Base-by-base conservation (phyloP, 2,329 filamentous ascomycete genomes). In the Dactylellina leptospora region DNA sequence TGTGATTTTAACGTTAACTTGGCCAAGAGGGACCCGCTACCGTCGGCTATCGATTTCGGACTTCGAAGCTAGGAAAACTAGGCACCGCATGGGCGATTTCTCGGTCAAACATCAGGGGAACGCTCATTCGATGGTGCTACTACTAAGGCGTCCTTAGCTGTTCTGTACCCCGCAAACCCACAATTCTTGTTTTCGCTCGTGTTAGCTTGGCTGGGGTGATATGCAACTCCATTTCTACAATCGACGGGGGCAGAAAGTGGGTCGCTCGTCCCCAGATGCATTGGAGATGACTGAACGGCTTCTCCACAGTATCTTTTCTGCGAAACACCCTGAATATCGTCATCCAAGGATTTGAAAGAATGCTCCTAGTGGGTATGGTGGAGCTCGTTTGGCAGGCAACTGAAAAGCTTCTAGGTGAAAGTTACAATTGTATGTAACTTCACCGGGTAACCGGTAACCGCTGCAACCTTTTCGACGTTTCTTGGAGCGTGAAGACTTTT, bases 371-470 rank as follows among this genome's bases (percentile, higher is more conserved):
- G 30, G 33, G 4, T 18, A 45, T 22, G 25, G 58, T 71, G 56
- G 64, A 62, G 64, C 58, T 62, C 56, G 33, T 62, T 50, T 23
- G 45, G 56, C 62, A 71, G 64, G 64, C 64, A 71, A 60, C 64
- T 58, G 44, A n/a, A n/a, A 51, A 44, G 40, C 47, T 33, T 10
- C n/a, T 18, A 36, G 20, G 27, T 11, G 18, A 18, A 20, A 18
- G 11, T 40, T 16, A 45, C 42, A 23, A 45, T 42, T 6, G 16
- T 23, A 23, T 20, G 5, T 20, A 11, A 23, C 42, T 20, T 20
- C 16, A 40, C 36, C 13, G 36, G 36, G 5, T 50, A 25, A 9
- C 47, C 25, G 23, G 25, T 50, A 6, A 8, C 33, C 25, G 9
- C 18, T 18, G 30, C 47, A 40, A 50, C 8, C 33, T 36, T 62